Evolutionary conservation across 441 rosid species (phyloP).

Genomic region (Aquilaria agallochum): DNA sequence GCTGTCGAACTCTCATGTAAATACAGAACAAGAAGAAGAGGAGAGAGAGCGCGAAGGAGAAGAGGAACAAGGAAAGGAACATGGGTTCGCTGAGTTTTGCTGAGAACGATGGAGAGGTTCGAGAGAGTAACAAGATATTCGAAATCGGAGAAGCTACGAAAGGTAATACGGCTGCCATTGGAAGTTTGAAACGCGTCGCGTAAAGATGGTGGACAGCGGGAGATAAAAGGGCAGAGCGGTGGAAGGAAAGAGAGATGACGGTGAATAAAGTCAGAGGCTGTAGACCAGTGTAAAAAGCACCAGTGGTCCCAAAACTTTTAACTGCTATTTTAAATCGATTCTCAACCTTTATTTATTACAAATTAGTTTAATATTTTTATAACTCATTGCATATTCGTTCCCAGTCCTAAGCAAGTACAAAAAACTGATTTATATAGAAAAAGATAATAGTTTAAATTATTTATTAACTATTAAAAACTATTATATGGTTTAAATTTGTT

Average conservation of each 20-base stretch:
- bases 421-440: no score
- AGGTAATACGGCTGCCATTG: slow-evolving; percentile 42
- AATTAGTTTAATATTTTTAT: no score
- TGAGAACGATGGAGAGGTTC: not conserved
- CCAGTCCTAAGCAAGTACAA: no score
- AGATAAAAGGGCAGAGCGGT: slow-evolving; percentile 16
- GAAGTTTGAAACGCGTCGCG: slow-evolving; percentile 30
- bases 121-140: slow-evolving; percentile 3
- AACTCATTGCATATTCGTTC: no score
- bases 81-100: slow-evolving; percentile 27
- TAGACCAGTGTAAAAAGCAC: no score
- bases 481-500: no score
- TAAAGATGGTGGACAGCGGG: not conserved
- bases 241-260: slow-evolving; percentile 3
- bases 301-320: no score
- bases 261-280: no score
- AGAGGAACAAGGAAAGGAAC: slow-evolving; percentile 31
- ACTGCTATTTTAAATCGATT: no score
- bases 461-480: no score
- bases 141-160: not conserved
- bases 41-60: slow-evolving; percentile 28
- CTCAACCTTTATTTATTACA: no score
- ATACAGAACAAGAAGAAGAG: slow-evolving; percentile 33
- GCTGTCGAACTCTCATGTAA: slow-evolving; percentile 22
- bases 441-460: no score